phyloP scores from a whole-genome alignment of 306 rosid genomes.

The Dryas alaskensis region DNA sequence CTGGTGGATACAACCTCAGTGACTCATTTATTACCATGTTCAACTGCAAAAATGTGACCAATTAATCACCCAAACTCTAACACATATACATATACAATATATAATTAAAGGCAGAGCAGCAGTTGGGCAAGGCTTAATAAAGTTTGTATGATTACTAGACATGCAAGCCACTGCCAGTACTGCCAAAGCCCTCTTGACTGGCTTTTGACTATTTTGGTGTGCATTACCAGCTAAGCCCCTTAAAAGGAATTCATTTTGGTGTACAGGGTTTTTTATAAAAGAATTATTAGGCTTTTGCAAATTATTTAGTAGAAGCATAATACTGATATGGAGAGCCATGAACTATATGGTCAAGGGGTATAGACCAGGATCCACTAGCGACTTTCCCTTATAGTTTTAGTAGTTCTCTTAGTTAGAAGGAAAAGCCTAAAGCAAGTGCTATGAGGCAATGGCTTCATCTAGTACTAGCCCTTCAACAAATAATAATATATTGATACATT shows the following conservation, averaged over 20 bases:
- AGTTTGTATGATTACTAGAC: slow-evolving; percentile 6
- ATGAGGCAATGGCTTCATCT: not conserved
- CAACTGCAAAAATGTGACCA: slow-evolving; percentile 43
- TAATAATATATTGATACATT: not conserved
- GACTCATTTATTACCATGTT: slow-evolving; percentile 96
- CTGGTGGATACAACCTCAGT: slow-evolving; percentile 88
- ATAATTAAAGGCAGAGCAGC: not conserved
- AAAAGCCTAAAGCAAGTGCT: not conserved
- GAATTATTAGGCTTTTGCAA: not conserved
- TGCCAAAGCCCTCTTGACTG: slow-evolving; percentile 6
- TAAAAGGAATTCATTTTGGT: not conserved
- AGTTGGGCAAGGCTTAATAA: not conserved
- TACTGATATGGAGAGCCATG: slow-evolving; percentile 32
- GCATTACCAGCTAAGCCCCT: slow-evolving; percentile 20
- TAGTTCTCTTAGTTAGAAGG: not conserved
- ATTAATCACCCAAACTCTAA: not conserved
- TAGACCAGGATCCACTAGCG: slow-evolving; percentile 27
- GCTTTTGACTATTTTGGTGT: slow-evolving; percentile 11
- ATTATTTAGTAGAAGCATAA: not conserved
- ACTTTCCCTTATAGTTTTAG: slow-evolving; percentile 7
- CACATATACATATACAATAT: not conserved
- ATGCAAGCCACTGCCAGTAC: slow-evolving; percentile 6
- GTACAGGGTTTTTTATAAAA: not conserved
- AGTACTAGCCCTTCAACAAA: not conserved
- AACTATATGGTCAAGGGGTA: slow-evolving; percentile 1